phyloP scores from a whole-genome alignment of 305 asterid species.

The Vinca major region DNA sequence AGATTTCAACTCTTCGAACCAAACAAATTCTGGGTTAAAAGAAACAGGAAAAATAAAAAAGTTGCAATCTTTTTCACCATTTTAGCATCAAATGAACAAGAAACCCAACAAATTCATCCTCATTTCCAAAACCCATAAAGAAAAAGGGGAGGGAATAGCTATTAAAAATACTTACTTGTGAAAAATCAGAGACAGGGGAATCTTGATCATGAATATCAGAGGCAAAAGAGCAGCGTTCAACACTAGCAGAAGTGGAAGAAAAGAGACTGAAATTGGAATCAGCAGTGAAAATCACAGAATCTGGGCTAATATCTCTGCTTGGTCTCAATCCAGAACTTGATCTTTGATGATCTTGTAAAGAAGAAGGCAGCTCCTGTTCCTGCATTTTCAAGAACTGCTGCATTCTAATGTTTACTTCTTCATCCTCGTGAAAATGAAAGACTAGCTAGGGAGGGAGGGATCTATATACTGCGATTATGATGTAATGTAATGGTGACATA shows the following conservation, averaged over 20 bases:
- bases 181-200: slow-evolving; percentile 40
- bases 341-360: slow-evolving; percentile 35
- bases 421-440: background rate
- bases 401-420: background rate
- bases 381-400: slow-evolving; percentile 32
- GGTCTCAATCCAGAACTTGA: slow-evolving; percentile 40
- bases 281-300: slow-evolving; percentile 61
- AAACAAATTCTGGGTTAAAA: background rate
- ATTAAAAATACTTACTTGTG: slow-evolving; percentile 34
- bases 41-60: background rate
- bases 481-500: background rate
- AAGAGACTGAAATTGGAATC: slow-evolving; percentile 78
- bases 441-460: background rate
- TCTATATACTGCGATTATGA: no score
- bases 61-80: no score
- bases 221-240: slow-evolving; percentile 84
- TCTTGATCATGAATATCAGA: slow-evolving; percentile 75
- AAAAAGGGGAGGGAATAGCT: background rate
- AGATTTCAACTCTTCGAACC: slow-evolving; percentile 44
- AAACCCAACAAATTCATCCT: background rate
- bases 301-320: slow-evolving; percentile 84
- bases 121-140: no score
- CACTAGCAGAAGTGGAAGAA: slow-evolving; percentile 93
- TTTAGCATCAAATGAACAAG: background rate
- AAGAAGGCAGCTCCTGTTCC: slow-evolving; percentile 23